Base-by-base conservation (phyloP, 352 stramenopile genomes). In the Phytophthora sansomeana region DNA sequence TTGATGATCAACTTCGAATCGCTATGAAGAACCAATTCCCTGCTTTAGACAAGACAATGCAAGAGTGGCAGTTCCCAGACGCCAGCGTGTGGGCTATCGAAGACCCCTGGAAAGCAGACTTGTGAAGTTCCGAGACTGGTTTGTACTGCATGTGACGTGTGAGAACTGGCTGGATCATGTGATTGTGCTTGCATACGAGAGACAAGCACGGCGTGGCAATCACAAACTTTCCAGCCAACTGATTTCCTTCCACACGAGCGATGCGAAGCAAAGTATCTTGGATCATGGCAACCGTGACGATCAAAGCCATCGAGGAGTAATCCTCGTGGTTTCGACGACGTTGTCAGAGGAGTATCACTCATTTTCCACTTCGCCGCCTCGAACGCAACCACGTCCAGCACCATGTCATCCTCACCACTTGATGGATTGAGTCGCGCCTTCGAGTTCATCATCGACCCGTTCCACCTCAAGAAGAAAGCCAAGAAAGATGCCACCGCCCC, bases 401-500 rank as follows among this genome's bases (percentile, higher is more conserved):
- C 42, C n/a, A 63, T 69, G 52, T 57, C 60, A 5, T 29, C 52
- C 3, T 68, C 59, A 3, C 59, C 59, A 17, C 56, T 68, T 19
- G 52, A 69, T 11, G 61, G 61, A 39, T 35, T 69, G n/a, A 79
- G 71, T 29, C 66, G 67, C 41, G 71, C 67, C 30, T 73, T 78
- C 43, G 52, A 73, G 41, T 78, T 78, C 48, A 68, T 78, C 38
- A 3, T 75, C 26, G 71, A 78, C 36, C 71, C 71, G 14, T 78
- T 78, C 58, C 71, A 78, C 28, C 28, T n/a, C 11, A 58, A 75
- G 47, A 67, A 73, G 32, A 75, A 65, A 41, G 48, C 66, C 7
- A 48, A 72, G 33, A 75, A 75, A 41, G 41, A 21, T 9, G 61
- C 66, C 16, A 67, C 67, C 10, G 71, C 66, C 4, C 71, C 71